phyloP scores from a whole-genome alignment of 1,139 yeast species.

The Taphrina sp. region DNA sequence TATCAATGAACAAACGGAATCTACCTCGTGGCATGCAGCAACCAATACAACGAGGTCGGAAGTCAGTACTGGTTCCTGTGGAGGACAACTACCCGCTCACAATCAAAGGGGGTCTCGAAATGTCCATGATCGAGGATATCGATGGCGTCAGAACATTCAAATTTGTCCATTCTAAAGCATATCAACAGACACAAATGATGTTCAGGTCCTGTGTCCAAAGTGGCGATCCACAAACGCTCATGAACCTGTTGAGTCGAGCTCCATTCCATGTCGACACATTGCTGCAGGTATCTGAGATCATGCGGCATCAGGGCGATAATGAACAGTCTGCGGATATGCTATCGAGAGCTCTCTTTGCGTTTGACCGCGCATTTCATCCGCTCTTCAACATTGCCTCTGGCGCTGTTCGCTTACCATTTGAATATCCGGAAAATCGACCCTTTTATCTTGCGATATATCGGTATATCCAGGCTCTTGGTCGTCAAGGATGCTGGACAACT shows the following conservation, averaged over 20 bases:
- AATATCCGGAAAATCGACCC: conserved; percentile 70
- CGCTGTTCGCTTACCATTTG: conserved; percentile 70
- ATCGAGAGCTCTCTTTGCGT: conserved; percentile 69
- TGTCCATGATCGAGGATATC: conserved; percentile 52
- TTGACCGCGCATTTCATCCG: conserved; percentile 62
- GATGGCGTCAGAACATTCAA: conserved; percentile 50
- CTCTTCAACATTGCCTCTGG: conserved; percentile 52
- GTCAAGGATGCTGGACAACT: conserved; percentile 72
- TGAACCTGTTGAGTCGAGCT: conserved; percentile 47
- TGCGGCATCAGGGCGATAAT: conserved; percentile 69
- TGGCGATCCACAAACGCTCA: conserved; percentile 53
- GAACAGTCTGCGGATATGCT: conserved; percentile 51
- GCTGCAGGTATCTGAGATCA: conserved; percentile 73
- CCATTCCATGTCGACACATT: conserved; percentile 79
- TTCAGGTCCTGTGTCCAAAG: conserved; percentile 47
- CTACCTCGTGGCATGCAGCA: conserved; percentile 58
- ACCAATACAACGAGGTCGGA: conserved; percentile 80
- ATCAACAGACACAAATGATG: conserved; percentile 43
- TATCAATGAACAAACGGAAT: conserved; percentile 40
- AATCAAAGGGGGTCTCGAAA: conserved; percentile 57
- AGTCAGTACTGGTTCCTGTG: conserved; percentile 68
- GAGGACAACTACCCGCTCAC: conserved; percentile 83
- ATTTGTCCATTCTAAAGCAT: conserved; percentile 43
- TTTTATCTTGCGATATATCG: conserved; percentile 72
- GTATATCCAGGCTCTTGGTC: conserved; percentile 67